These are phyloP conservation scores for Trapa bicornis DNA, from an alignment of 345 rosid genomes.

Conservation along the genomic window DNA sequence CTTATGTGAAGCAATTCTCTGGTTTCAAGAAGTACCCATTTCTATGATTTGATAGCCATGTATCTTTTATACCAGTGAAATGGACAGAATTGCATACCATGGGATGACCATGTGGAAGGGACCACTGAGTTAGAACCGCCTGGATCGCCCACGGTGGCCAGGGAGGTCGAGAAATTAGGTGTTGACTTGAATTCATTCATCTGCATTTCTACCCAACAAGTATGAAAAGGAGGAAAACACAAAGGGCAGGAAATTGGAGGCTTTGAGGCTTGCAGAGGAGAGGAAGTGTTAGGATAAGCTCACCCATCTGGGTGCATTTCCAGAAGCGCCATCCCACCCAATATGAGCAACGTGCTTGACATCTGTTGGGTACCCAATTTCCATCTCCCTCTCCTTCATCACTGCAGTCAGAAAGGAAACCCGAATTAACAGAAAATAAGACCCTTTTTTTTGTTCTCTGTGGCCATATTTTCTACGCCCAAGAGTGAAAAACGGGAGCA, in stretches of 20 bases:
- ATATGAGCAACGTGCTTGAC: slow-evolving; percentile 75
- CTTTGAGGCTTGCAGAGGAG: too few species aligned
- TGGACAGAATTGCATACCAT: slow-evolving; percentile 21
- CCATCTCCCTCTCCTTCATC: slow-evolving; percentile 66
- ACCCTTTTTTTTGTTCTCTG: too few species aligned
- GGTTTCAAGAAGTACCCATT: neutral
- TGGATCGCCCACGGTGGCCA: slow-evolving; percentile 26
- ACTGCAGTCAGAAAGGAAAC: slow-evolving; percentile 18
- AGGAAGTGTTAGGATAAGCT: too few species aligned
- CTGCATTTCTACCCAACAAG: slow-evolving; percentile 23
- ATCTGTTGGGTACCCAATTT: slow-evolving; percentile 92
- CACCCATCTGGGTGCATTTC: too few species aligned
- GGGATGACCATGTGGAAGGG: slow-evolving; percentile 58
- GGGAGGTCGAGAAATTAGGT: slow-evolving; percentile 51
- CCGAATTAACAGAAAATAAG: neutral
- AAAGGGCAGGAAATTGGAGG: too few species aligned
- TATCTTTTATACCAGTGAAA: neutral
- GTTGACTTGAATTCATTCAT: slow-evolving; percentile 64
- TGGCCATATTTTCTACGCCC: neutral
- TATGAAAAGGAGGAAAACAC: too few species aligned
- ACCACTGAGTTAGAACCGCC: slow-evolving; percentile 36
- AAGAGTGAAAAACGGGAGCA: neutral
- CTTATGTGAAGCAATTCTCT: slow-evolving; percentile 2
- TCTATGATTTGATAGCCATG: neutral
- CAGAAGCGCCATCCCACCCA: too few species aligned